These are phyloP conservation scores for Kwoniella pini DNA, from an alignment of 768 basidiomycete genomes.

Conservation along the genomic window DNA sequence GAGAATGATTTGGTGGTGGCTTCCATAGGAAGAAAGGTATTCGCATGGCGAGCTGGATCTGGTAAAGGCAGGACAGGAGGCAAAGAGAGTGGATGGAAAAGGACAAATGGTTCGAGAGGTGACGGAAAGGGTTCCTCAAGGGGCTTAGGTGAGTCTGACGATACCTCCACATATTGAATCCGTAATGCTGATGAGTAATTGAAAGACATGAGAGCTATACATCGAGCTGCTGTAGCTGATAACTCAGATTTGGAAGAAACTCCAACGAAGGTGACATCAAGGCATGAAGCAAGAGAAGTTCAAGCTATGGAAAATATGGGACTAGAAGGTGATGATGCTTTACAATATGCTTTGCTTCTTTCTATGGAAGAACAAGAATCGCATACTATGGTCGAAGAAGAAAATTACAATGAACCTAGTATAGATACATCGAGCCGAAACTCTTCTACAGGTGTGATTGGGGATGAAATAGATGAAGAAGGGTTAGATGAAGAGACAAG, in stretches of 20 bases:
- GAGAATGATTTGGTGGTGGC: constrained; percentile 52
- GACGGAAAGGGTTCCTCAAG: constrained; percentile 23
- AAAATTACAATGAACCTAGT: neutral
- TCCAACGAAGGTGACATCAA: neutral
- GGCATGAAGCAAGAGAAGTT: constrained; percentile 26
- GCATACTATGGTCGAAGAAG: no score
- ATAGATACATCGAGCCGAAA: neutral
- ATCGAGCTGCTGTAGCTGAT: constrained; percentile 35
- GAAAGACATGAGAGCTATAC: constrained; percentile 40
- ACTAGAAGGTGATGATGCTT: constrained; percentile 45
- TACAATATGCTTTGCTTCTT: constrained; percentile 52
- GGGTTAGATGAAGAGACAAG: constrained; percentile 16
- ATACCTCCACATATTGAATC: neutral
- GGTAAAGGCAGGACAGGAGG: constrained; percentile 35
- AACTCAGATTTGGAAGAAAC: constrained; percentile 29
- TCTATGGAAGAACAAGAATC: constrained; percentile 41
- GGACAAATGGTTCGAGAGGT: constrained; percentile 27
- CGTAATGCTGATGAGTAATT: neutral
- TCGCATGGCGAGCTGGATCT: constrained; percentile 49
- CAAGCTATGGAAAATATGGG: constrained; percentile 46
- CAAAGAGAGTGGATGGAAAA: constrained; percentile 30
- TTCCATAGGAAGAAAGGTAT: constrained; percentile 39
- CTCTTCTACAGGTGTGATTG: neutral
- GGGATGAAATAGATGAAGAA: constrained; percentile 3
- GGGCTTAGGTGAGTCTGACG: constrained; percentile 20